Evolutionary conservation across 2,329 filamentous ascomycete species (phyloP).

Genomic region (Cladophialophora carrionii): DNA sequence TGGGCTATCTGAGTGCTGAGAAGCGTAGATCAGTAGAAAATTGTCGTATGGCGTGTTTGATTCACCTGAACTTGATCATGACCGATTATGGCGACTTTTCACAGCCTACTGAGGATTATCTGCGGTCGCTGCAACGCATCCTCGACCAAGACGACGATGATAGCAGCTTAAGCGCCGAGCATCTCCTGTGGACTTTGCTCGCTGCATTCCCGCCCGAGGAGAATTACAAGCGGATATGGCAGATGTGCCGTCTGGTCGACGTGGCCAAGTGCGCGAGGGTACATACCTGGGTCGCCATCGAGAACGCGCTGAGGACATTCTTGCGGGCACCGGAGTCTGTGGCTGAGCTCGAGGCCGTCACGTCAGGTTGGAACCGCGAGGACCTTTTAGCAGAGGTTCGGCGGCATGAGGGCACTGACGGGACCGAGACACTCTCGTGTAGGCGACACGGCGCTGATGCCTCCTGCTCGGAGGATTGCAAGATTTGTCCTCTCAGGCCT

Average conservation of each 20-base stretch:
- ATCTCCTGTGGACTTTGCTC: conserved; percentile 28
- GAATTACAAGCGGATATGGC: conserved; percentile 24
- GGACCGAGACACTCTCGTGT: not conserved
- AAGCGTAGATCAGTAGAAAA: conserved; percentile 24
- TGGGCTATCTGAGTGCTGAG: conserved; percentile 19
- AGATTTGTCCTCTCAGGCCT: conserved; percentile 23
- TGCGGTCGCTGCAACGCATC: conserved; percentile 18
- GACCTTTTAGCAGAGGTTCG: conserved; percentile 10
- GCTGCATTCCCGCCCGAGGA: conserved; percentile 2
- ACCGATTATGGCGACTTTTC: conserved; percentile 27
- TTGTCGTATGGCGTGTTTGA: conserved; percentile 28
- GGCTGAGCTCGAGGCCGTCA: conserved; percentile 7
- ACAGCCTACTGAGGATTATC: conserved; percentile 12
- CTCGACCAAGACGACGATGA: conserved; percentile 24
- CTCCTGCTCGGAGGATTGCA: conserved; percentile 18
- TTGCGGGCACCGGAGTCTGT: conserved; percentile 17
- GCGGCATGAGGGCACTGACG: not conserved
- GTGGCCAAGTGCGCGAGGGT: conserved; percentile 20
- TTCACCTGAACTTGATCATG: conserved; percentile 26
- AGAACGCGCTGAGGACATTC: conserved; percentile 17
- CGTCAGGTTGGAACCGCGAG: conserved; percentile 12
- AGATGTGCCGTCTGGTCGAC: conserved; percentile 21
- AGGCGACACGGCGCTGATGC: not conserved
- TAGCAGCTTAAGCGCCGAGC: conserved; percentile 24
- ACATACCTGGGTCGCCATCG: conserved; percentile 17